These are phyloP conservation scores for Epichloe bromicola DNA, from an alignment of 2,329 filamentous ascomycete genomes.

Conservation along the genomic window DNA sequence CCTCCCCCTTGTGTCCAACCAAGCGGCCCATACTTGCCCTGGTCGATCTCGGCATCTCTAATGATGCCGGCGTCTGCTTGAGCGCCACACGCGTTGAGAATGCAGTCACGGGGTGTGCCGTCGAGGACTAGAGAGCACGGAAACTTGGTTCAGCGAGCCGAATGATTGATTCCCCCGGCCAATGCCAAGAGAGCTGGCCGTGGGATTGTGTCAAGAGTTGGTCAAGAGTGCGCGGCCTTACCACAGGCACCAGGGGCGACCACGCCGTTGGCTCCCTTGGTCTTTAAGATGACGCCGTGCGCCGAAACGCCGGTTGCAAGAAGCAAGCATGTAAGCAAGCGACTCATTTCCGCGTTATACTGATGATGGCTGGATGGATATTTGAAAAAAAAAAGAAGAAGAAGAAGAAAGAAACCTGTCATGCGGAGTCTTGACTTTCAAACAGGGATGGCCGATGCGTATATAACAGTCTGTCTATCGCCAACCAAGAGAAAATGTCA, in stretches of 20 bases:
- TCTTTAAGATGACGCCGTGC: constrained; percentile 1
- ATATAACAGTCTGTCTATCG: no score
- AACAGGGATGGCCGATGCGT: no score
- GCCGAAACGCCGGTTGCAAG: neutral
- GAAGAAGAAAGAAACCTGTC: neutral
- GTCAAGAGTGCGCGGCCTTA: neutral
- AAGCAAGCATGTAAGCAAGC: neutral
- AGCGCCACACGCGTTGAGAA: constrained; percentile 3
- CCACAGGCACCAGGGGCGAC: constrained; percentile 3
- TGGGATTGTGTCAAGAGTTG: no score
- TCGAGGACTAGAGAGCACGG: neutral
- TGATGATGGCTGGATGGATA: neutral
- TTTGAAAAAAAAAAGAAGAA: neutral
- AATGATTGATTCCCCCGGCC: neutral
- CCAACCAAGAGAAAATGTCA: neutral
- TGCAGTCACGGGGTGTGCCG: constrained; percentile 4
- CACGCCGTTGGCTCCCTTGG: constrained; percentile 1
- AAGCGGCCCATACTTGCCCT: constrained; percentile 1
- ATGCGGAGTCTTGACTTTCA: neutral
- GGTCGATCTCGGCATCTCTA: constrained; percentile 1
- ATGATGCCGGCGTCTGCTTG: constrained; percentile 5
- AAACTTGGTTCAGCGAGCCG: neutral
- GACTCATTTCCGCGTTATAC: neutral
- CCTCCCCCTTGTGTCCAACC: constrained; percentile 6
- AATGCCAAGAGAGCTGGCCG: neutral